Evolutionary conservation across 192 early-diverging fungal genomes (phyloP), one percentile per base, ranked within the genome.

Genomic region (Globomyces pollinis-pini): DNA sequence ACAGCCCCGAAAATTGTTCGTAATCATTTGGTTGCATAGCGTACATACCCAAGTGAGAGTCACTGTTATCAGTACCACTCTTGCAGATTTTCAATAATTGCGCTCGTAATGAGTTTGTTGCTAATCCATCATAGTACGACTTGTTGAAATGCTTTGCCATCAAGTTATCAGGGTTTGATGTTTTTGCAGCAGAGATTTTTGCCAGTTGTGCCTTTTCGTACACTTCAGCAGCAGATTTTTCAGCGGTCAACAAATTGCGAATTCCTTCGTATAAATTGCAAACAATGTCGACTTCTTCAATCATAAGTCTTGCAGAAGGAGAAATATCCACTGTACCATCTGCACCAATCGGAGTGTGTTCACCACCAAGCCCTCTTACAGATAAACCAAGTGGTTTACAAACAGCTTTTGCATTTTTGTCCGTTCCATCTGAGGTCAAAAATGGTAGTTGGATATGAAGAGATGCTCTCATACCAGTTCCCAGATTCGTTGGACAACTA

Each of bases 71-170:
- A 34, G 20, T 4, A 18, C 52, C 52, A 39, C 52, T 55, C n/a
- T 39, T 36, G 18, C 52, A 55, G 21, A 55, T 55, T 26, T 55
- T 36, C 52, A 55, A 36, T 4, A 55, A 8, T 34, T 31, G 26
- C 11, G 3, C 3, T 3, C 31, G 26, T 15, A 34, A 15, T 5
- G 31, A 3, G 29, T 55, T 16, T 32, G 29, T 52, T 34, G 12
- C 34, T 23, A 55, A 26, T 24, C 30, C 26, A 55, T 55, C 23
- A 34, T 12, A 55, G 30, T 55, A 55, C 2, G 26, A 33, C 23
- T 36, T 24, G 6, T 33, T n/a, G n/a, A 55, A 55, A n/a, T 55
- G n/a, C n/a, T 55, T 55, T 55, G 52, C 52, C 52, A 55, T 55
- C 6, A 55, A 34, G 33, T 55, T 55, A 24, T 55, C 52, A 4